Conservation (phyloP, 1,139 yeast species). For the Scheffersomyces parashehatae region DNA sequence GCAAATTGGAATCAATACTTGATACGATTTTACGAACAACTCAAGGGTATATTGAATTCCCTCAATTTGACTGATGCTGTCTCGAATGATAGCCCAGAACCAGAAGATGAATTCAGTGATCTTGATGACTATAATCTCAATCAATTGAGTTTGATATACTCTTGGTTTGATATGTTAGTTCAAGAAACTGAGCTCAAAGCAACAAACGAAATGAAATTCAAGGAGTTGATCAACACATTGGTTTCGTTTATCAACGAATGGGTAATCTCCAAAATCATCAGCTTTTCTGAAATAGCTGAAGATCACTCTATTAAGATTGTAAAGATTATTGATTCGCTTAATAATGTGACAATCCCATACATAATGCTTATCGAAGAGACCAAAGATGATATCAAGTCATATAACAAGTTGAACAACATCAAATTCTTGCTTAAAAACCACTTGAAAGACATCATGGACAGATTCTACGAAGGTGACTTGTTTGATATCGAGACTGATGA, state of each 20-base stretch:
- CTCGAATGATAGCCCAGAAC: conserved; percentile 2
- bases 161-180: conserved; percentile 28
- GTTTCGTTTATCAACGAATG: conserved; percentile 34
- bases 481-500: conserved; percentile 72
- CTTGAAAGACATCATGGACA: conserved; percentile 66
- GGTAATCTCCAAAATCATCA: conserved; percentile 27
- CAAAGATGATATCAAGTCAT: conserved; percentile 22
- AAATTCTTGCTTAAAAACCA: conserved; percentile 52
- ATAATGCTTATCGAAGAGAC: conserved; percentile 12
- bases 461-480: conserved; percentile 72
- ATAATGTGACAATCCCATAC: conserved; percentile 17
- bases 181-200: conserved; percentile 20
- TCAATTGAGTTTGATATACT: conserved; percentile 21
- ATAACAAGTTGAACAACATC: conserved; percentile 46
- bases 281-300: conserved; percentile 38
- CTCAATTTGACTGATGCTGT: conserved; percentile 13
- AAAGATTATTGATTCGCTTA: conserved; percentile 23
- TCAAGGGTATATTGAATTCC: conserved; percentile 17
- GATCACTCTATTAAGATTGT: conserved; percentile 33
- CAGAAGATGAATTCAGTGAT: conserved; percentile 15
- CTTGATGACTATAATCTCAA: conserved; percentile 23
- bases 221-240: conserved; percentile 24
- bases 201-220: conserved; percentile 32
- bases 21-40: conserved; percentile 21
- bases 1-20: conserved; percentile 24